Conservation (phyloP, 2,329 filamentous ascomycete species). For the Pestalotiopsis fici region DNA sequence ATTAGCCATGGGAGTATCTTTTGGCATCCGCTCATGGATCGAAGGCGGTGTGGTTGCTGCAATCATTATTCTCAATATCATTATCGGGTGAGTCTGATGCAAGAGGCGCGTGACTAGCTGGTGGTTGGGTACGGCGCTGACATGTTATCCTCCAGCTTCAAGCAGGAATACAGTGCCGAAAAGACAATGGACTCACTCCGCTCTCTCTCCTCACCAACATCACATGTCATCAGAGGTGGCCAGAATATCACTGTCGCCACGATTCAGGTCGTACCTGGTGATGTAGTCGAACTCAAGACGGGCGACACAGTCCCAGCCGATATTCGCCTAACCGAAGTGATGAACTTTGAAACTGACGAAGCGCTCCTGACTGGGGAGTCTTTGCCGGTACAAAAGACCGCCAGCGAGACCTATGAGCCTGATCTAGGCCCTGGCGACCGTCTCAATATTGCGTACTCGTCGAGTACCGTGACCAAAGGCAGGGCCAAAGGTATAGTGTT, state of each 20-base stretch:
- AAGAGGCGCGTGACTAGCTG: too few species aligned
- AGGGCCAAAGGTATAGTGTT: slow-evolving; percentile 62
- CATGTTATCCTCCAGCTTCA: slow-evolving; percentile 34
- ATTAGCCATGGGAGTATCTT: slow-evolving; percentile 53
- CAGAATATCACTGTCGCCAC: slow-evolving; percentile 52
- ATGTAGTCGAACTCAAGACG: slow-evolving; percentile 57
- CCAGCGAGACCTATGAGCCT: slow-evolving; percentile 46
- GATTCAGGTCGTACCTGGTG: slow-evolving; percentile 56
- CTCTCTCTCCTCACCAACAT: slow-evolving; percentile 50
- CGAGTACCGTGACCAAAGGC: slow-evolving; percentile 63
- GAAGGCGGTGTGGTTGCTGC: slow-evolving; percentile 55
- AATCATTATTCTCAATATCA: slow-evolving; percentile 33
- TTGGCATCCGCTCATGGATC: slow-evolving; percentile 54
- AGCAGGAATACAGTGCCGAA: slow-evolving; percentile 57
- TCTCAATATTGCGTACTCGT: slow-evolving; percentile 64
- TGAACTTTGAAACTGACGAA: slow-evolving; percentile 62
- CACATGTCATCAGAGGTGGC: slow-evolving; percentile 50
- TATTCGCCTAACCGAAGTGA: slow-evolving; percentile 46
- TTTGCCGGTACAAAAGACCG: slow-evolving; percentile 56
- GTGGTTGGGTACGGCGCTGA: background rate
- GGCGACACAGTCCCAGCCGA: slow-evolving; percentile 46
- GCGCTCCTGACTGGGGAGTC: slow-evolving; percentile 66
- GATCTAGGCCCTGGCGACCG: slow-evolving; percentile 62
- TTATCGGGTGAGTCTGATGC: slow-evolving; percentile 6
- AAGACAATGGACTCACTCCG: slow-evolving; percentile 56